phyloP scores from a whole-genome alignment of 805 yeast genomes.

The Candida odintsovae region DNA sequence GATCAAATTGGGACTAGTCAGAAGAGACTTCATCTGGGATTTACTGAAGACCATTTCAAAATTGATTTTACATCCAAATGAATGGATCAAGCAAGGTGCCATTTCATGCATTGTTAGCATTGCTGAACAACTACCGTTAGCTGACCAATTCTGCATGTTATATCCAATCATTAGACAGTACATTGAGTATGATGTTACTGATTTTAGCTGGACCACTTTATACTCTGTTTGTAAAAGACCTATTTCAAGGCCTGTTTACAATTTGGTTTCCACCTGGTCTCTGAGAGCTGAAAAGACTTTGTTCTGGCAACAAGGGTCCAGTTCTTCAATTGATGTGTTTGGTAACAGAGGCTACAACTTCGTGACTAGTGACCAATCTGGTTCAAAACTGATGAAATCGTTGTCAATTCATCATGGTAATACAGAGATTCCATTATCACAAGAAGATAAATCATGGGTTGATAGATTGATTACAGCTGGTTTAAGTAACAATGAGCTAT shows the following conservation, averaged over 20 bases:
- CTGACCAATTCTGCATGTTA: conserved; percentile 78
- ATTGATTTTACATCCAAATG: conserved; percentile 78
- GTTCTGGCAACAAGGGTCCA: conserved; percentile 67
- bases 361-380: conserved; percentile 12
- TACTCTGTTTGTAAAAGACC: conserved; percentile 67
- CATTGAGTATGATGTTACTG: conserved; percentile 70
- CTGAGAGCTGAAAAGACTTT: conserved; percentile 54
- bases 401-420: conserved; percentile 33
- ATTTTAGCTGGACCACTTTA: conserved; percentile 58
- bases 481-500: conserved; percentile 59
- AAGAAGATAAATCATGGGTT: conserved; percentile 70
- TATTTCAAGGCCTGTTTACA: conserved; percentile 58
- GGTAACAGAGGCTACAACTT: conserved; percentile 37
- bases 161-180: conserved; percentile 77
- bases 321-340: conserved; percentile 34
- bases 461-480: conserved; percentile 70
- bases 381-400: conserved; percentile 9
- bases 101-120: conserved; percentile 56
- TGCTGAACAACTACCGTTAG: conserved; percentile 55
- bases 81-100: conserved; percentile 71
- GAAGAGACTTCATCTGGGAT: conserved; percentile 48
- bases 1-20: conserved; percentile 49
- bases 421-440: conserved; percentile 47
- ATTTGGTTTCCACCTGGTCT: conserved; percentile 67
- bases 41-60: conserved; percentile 44